A percentile compares a stretch with the other conserved stretches of the same genome.
Evolutionary conservation across 768 basidiomycete genomes (phyloP).

Genomic region (Kwoniella botswanensis): DNA sequence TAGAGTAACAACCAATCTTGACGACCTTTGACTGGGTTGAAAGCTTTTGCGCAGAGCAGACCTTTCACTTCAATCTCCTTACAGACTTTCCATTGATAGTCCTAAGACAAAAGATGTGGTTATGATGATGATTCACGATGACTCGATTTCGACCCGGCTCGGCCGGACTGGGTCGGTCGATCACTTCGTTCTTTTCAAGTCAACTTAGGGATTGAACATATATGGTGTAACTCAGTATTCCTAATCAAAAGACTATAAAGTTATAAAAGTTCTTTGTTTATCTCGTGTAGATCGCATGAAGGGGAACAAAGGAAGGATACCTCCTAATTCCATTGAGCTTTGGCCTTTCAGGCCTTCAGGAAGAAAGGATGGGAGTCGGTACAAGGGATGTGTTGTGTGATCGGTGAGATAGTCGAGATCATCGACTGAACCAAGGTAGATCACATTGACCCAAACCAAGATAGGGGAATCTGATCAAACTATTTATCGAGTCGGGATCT

Average conservation of each 20-base stretch:
- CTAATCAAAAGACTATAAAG: not conserved
- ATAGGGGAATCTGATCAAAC: too few relatives aligned
- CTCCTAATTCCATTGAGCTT: constrained; percentile 4
- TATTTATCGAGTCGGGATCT: too few relatives aligned
- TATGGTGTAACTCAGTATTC: not conserved
- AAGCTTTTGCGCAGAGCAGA: not conserved
- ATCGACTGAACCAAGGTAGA: too few relatives aligned
- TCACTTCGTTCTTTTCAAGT: not conserved
- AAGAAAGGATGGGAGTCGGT: not conserved
- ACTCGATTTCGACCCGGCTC: not conserved
- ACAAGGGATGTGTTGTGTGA: too few relatives aligned
- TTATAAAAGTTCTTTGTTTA: not conserved
- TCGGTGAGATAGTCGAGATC: too few relatives aligned
- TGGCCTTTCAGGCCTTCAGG: not conserved
- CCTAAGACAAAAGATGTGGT: not conserved
- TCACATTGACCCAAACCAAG: too few relatives aligned
- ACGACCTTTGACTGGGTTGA: too few relatives aligned
- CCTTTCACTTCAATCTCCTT: not conserved
- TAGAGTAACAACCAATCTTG: too few relatives aligned
- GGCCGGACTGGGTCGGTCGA: not conserved
- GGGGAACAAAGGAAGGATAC: constrained; percentile 4
- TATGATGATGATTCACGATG: too few relatives aligned
- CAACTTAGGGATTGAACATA: not conserved
- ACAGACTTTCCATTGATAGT: not conserved
- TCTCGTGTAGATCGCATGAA: not conserved